Base-by-base conservation (phyloP, 2,329 filamentous ascomycete species). In the Xylaria sp. region DNA sequence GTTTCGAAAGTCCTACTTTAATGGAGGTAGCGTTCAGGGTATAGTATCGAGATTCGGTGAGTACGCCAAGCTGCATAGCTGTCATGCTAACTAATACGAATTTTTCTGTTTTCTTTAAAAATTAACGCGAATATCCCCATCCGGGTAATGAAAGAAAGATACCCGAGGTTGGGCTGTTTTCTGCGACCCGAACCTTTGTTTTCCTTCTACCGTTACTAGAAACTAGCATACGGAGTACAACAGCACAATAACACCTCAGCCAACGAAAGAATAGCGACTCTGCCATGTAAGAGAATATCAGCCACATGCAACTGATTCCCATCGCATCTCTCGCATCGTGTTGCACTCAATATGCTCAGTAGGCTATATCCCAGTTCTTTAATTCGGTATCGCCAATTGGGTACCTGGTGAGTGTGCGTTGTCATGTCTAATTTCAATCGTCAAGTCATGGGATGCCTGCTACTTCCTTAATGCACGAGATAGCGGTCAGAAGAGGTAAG, bases 51-150 rank as follows among this genome's bases (percentile, higher is more conserved):
- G 20, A 55, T 55, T 55, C 10, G 50, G 50, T 5, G 10, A 23
- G 28, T 23, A 9, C 10, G 50, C 50, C 20, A 55, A 36, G 50
- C 50, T 20, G 30, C 50, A 55, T 55, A 55, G 36, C 50, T 36
- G 50, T 36, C 50, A 55, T 55, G 50, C 50, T n/a, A n/a, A n/a
- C n/a, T n/a, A n/a, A 30, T 50, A 50, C 12, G 46, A n/a, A n/a
- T 1, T n/a, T 50, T 50, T 15, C 20, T 13, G 4, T 18, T 28
- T 48, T n/a, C 7, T 10, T 30, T 30, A 30, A 7, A 50, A 30
- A 30, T 50, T 28, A 2, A 48, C 18, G 5, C 6, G 23, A 25
- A 25, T 48, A 23, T 28, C 9, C 43, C 20, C 23, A 28, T 15
- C 6, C 12, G 45, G 45, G 13, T 28, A 15, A 15, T 25, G 6